phyloP scores from a whole-genome alignment of 2,329 filamentous ascomycete species.

The Aspergillus ochraceus region DNA sequence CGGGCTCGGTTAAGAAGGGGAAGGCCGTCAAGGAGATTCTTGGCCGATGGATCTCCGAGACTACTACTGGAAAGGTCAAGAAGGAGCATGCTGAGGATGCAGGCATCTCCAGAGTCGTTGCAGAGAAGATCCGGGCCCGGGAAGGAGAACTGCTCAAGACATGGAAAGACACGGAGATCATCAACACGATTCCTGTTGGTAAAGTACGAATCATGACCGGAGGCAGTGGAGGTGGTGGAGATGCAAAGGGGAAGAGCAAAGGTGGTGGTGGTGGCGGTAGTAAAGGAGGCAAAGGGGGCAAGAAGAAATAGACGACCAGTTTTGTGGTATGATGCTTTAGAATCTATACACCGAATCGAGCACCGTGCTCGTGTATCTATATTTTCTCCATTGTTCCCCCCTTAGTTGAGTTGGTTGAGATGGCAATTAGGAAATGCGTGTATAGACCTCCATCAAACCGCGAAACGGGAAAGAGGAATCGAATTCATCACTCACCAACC shows the following conservation, averaged over 20 bases:
- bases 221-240: conserved; percentile 50
- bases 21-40: conserved; percentile 91
- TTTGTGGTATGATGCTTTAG: background rate
- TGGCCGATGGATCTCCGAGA: conserved; percentile 72
- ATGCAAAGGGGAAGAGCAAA: conserved; percentile 39
- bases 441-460: background rate
- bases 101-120: conserved; percentile 51
- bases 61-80: conserved; percentile 46
- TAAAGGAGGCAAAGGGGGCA: conserved; percentile 38
- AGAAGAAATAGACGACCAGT: conserved; percentile 36
- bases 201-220: conserved; percentile 78
- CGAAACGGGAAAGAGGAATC: background rate
- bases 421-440: background rate
- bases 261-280: conserved; percentile 31
- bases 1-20: conserved; percentile 85
- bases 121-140: conserved; percentile 77
- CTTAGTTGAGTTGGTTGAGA: background rate
- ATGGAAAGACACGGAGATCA: conserved; percentile 78
- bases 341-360: background rate
- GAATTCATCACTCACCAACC: too few relatives aligned
- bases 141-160: conserved; percentile 83
- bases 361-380: background rate
- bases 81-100: conserved; percentile 60
- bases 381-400: background rate
- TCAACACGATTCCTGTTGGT: conserved; percentile 76